phyloP scores from a whole-genome alignment of 139 green algal species.

The Chlorella sp. region DNA sequence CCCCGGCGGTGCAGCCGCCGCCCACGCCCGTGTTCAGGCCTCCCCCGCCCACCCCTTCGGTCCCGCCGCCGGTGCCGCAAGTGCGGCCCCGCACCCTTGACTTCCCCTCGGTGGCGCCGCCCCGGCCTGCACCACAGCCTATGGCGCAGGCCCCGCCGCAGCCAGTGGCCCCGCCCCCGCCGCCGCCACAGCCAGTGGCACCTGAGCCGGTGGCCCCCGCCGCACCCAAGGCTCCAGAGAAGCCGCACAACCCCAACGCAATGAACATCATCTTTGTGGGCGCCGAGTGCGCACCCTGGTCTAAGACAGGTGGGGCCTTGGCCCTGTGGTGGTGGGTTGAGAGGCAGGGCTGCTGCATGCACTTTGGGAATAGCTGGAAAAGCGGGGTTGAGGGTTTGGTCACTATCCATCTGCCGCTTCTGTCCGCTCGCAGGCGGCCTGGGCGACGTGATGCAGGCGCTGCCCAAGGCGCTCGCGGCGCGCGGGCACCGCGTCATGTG shows the following conservation, averaged over 20 bases:
- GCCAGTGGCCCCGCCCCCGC: neutral
- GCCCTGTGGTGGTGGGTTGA: too few species aligned
- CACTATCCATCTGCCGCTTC: too few species aligned
- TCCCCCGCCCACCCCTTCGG: too few species aligned
- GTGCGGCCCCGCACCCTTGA: neutral
- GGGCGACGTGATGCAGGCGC: slow-evolving; percentile 94
- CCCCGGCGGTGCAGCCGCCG: too few species aligned
- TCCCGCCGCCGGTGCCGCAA: neutral
- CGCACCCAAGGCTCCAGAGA: slow-evolving; percentile 11
- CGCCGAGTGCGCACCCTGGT: slow-evolving; percentile 96
- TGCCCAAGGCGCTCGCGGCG: slow-evolving; percentile 89
- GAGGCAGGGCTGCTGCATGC: too few species aligned
- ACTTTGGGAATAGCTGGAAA: too few species aligned
- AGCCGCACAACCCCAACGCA: slow-evolving; percentile 70
- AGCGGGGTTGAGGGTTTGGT: too few species aligned
- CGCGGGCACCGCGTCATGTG: slow-evolving; percentile 93
- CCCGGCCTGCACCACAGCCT: neutral
- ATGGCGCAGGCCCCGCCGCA: neutral
- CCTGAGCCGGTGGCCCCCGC: slow-evolving; percentile 5
- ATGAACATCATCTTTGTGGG: slow-evolving; percentile 98
- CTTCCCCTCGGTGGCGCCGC: neutral
- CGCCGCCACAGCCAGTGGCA: slow-evolving; percentile 20
- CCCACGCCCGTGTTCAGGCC: too few species aligned
- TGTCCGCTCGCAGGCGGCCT: slow-evolving; percentile 87
- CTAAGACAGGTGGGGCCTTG: slow-evolving; percentile 92